Conservation (phyloP, 2,329 filamentous ascomycete species). For the Aspergillus sp. region DNA sequence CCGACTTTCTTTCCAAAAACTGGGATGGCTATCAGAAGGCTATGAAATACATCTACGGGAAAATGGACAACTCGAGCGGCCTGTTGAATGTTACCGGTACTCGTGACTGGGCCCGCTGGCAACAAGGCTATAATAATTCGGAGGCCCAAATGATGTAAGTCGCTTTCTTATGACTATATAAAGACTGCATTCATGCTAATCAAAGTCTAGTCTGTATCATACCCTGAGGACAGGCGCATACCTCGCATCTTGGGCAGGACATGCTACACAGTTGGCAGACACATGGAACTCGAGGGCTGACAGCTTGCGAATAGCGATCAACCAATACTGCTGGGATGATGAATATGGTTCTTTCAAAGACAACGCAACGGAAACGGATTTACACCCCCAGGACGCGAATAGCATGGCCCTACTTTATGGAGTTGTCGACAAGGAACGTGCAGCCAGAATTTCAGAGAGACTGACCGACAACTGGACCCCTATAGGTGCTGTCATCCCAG, state of each 20-base stretch:
- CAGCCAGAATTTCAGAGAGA: conserved; percentile 39
- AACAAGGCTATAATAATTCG: conserved; percentile 47
- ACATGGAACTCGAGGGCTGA: conserved; percentile 35
- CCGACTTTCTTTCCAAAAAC: conserved; percentile 41
- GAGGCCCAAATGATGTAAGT: conserved; percentile 48
- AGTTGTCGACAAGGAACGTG: conserved; percentile 33
- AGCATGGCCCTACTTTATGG: conserved; percentile 50
- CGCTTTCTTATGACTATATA: background rate
- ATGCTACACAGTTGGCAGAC: conserved; percentile 30
- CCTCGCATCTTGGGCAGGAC: conserved; percentile 46
- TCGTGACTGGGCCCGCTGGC: conserved; percentile 49
- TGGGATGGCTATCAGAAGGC: conserved; percentile 48
- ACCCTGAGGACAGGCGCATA: conserved; percentile 50
- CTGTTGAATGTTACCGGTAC: conserved; percentile 47
- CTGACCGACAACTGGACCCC: conserved; percentile 52
- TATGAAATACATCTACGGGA: conserved; percentile 42
- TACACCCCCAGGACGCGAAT: conserved; percentile 60
- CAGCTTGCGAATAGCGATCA: conserved; percentile 42
- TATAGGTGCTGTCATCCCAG: conserved; percentile 52
- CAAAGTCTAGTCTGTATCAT: conserved; percentile 40
- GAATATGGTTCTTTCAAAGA: conserved; percentile 49
- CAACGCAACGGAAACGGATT: conserved; percentile 46
- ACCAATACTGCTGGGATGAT: conserved; percentile 46
- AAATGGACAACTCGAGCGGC: conserved; percentile 41
- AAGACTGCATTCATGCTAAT: background rate